Percentiles rank a stretch among this genome's conserved stretches.
Evolutionary conservation across 2,329 filamentous ascomycete genomes (phyloP).

Genomic region (Sclerotinia sclerotiorum): DNA sequence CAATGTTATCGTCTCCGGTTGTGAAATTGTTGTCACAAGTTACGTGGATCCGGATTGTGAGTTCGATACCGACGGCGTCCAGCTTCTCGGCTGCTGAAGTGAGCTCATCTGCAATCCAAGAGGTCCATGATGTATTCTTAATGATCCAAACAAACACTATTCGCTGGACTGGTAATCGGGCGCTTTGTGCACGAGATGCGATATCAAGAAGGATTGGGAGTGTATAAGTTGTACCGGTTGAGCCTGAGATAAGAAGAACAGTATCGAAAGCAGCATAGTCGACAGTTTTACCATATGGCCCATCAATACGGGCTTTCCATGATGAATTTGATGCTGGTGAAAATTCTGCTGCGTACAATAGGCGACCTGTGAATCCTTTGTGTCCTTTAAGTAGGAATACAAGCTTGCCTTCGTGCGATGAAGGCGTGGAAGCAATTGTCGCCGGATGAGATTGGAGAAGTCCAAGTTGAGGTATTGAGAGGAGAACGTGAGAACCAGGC

Average conservation of each 20-base stretch:
- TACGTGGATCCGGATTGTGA: constrained; percentile 55
- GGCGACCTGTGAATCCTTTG: constrained; percentile 55
- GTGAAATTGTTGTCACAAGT: constrained; percentile 43
- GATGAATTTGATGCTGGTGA: constrained; percentile 25
- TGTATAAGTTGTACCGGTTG: constrained; percentile 61
- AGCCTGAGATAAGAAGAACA: constrained; percentile 59
- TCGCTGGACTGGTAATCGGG: constrained; percentile 46
- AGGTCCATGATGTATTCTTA: constrained; percentile 57
- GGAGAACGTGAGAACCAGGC: constrained; percentile 58
- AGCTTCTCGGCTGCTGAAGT: constrained; percentile 42
- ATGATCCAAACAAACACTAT: constrained; percentile 56
- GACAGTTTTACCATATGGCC: constrained; percentile 54
- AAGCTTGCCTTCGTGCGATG: constrained; percentile 56
- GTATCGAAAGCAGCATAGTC: constrained; percentile 60
- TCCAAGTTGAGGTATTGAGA: constrained; percentile 58
- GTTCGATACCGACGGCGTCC: constrained; percentile 48
- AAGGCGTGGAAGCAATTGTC: constrained; percentile 56
- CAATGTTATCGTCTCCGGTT: constrained; percentile 15
- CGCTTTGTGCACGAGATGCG: constrained; percentile 28
- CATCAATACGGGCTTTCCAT: constrained; percentile 49
- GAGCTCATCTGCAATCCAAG: constrained; percentile 42
- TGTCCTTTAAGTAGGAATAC: constrained; percentile 60
- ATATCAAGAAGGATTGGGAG: constrained; percentile 51
- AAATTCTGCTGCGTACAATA: constrained; percentile 47
- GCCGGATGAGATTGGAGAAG: constrained; percentile 59